These are phyloP conservation scores for Fraxinus nigra DNA, from an alignment of 305 asterid genomes.

Conservation along the genomic window DNA sequence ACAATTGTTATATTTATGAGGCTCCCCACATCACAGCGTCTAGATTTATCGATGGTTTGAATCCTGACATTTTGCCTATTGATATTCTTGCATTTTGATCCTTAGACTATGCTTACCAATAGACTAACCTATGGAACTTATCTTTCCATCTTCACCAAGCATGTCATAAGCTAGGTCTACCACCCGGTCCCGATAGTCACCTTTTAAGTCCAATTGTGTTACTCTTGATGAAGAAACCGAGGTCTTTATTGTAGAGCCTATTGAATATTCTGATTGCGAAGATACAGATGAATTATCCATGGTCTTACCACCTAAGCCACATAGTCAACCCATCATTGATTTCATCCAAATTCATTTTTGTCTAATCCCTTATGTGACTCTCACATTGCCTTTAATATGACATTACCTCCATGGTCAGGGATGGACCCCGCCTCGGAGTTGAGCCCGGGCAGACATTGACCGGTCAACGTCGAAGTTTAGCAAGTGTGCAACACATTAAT, in stretches of 20 bases:
- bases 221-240: neutral
- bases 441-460: no score
- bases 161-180: neutral
- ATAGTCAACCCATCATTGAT: no score
- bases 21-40: neutral
- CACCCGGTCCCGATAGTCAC: neutral
- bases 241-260: neutral
- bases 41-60: neutral
- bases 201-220: neutral
- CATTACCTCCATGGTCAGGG: no score
- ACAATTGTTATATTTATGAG: neutral
- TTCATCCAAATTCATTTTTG: no score
- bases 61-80: neutral
- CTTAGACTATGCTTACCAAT: neutral
- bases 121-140: neutral
- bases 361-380: no score
- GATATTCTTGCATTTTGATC: neutral
- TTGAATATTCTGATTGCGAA: neutral
- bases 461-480: no score
- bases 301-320: no score
- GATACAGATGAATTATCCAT: neutral
- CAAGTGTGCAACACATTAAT: no score
- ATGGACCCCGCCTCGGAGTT: no score
- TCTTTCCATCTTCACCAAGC: neutral
- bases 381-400: no score